Evolutionary conservation across 192 early-diverging fungal species (phyloP), one percentile per base, ranked within the genome.

Genomic region (Umbelopsis vinacea): DNA sequence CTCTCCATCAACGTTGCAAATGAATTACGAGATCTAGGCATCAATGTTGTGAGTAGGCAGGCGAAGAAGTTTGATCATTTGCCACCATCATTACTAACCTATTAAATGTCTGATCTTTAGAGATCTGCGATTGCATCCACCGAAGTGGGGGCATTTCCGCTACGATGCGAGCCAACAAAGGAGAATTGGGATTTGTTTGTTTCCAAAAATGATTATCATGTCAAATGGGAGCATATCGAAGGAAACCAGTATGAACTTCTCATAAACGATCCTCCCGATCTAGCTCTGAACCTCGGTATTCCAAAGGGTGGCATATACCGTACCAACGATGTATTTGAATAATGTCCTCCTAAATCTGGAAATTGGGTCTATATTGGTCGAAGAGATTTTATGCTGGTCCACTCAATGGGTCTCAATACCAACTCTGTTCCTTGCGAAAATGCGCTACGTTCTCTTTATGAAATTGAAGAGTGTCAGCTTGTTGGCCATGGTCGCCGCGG

Each of bases 301-400:
- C 33, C 57, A 10, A 14, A 2, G 0, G 57, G 33, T 6, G 57
- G 57, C n/a, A 37, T 63, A 6, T 63, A 19, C 26, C 57, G 6
- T 35, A 63, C 57, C 7, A 63, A 63, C 57, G 57, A 63, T 19
- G 57, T 63, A 11, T 63, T 63, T 63, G 57, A 63, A 19, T 33
- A 63, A 63, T 17, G 5, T 3, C 57, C 57, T 63, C 24, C 57
- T 3, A 35, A 35, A 6, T 63, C 57, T 14, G 33, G 33, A 35
- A 29, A 63, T 5, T 63, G 26, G 15, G 33, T 63, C 5, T 63
- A 63, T 17, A 5, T 63, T 63, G 57, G 57, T 19, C 57, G 57
- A 63, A 33, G 57, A 29, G 57, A 63, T 63, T 33, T 35, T 19
- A 63, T 63, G 57, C 15, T 63, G 12, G 37, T 63, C 17, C 29